Base-by-base conservation (phyloP, 2,329 filamentous ascomycete species). In the Talaromyces albobiverticillius region DNA sequence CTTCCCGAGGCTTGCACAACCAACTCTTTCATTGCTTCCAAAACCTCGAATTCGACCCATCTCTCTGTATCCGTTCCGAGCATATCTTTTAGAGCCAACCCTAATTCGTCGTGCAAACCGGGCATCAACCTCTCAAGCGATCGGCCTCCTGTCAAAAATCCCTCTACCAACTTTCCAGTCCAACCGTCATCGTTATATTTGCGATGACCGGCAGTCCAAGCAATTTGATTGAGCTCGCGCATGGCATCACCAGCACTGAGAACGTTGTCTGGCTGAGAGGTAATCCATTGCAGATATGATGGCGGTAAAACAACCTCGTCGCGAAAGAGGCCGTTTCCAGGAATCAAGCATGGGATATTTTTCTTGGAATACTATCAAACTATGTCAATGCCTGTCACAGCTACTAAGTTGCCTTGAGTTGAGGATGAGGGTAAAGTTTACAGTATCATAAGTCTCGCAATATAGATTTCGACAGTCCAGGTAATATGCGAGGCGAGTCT, bases 281-380 rank as follows among this genome's bases (percentile, higher is more conserved):
- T 56, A 1, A 71, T 59, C 75, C 75, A 78, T 31, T 68, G 64
- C 64, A 78, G 63, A 1, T 69, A 63, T 36, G 59, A 69, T 5
- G 64, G 62, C 0, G 76, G 76, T n/a, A 79, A 59, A 41, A 77
- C 67, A n/a, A 77, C 59, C 55, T 77, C 74, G 38, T 68, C 66
- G 20, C 70, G 69, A 26, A 71, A 36, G 9, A 31, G 13, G 2
- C 32, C 32, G 32, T n/a, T n/a, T n/a, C 32, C 32, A 14, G 32
- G 32, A 14, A 36, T 14, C 13, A 36, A n/a, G n/a, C 13, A n/a
- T 4, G 32, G 13, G 6, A n/a, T 36, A 16, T 16, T 16, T n/a
- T 36, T 36, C 32, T 36, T 36, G 7, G 32, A 36, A 36, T 36
- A 36, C 32, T 36, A 16, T 7, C 7, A 3, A 5, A n/a, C n/a